phyloP scores from a whole-genome alignment of 1,284 basidiomycete genomes.

The Vanrija sp. region DNA sequence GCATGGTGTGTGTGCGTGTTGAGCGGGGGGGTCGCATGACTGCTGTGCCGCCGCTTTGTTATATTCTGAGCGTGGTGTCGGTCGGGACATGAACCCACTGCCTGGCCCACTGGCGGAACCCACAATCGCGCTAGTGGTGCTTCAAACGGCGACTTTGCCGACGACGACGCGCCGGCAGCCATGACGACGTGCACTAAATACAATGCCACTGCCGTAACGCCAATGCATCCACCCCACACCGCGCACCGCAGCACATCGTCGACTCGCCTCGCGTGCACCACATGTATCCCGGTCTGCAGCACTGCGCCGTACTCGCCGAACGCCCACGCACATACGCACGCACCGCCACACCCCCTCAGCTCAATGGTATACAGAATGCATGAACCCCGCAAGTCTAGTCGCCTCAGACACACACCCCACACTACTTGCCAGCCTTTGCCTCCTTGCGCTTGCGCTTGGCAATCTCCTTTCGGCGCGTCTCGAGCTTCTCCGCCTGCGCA shows the following conservation, averaged over 20 bases:
- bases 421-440: conserved; percentile 16
- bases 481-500: conserved; percentile 58
- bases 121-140: not conserved
- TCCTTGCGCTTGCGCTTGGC: conserved; percentile 59
- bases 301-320: too few relatives aligned
- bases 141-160: not conserved
- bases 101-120: too few relatives aligned
- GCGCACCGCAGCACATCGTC: too few relatives aligned
- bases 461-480: conserved; percentile 59
- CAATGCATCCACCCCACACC: too few relatives aligned
- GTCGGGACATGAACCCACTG: not conserved
- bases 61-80: not conserved
- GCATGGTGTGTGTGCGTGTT: conserved; percentile 6
- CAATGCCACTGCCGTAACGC: too few relatives aligned
- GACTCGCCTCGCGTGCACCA: too few relatives aligned
- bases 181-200: too few relatives aligned
- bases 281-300: too few relatives aligned
- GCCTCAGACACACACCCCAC: not conserved
- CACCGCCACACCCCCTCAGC: too few relatives aligned
- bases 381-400: not conserved
- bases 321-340: too few relatives aligned
- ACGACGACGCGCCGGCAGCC: not conserved
- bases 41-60: not conserved
- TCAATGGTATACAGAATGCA: conserved; percentile 10
- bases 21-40: not conserved